Evolutionary conservation across 2,329 filamentous ascomycete genomes (phyloP).

Genomic region (Lecanoromycetidae sp.): DNA sequence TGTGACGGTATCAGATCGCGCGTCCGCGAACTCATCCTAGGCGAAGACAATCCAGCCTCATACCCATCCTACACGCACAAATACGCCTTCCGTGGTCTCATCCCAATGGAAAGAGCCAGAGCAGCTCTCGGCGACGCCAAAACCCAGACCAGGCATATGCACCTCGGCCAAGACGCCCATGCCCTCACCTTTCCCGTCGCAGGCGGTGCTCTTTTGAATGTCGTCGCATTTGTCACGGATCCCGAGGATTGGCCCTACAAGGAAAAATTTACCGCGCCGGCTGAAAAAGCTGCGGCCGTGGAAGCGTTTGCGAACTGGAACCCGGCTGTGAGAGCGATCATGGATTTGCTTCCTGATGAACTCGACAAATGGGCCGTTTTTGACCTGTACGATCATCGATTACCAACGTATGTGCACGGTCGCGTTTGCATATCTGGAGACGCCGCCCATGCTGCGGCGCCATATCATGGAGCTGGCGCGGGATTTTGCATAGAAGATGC

Average conservation of each 20-base stretch:
- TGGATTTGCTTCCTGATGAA: conserved; percentile 36
- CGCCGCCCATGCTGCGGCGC: conserved; percentile 23
- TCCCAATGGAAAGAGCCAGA: conserved; percentile 46
- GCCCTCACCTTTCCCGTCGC: conserved; percentile 19
- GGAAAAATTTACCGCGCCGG: conserved; percentile 19
- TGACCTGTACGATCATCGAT: conserved; percentile 35
- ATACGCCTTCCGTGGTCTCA: conserved; percentile 50
- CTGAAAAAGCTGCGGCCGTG: conserved; percentile 31
- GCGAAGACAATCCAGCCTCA: conserved; percentile 21
- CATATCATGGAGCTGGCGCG: conserved; percentile 23
- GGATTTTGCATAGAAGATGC: conserved; percentile 23
- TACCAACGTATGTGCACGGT: conserved; percentile 33
- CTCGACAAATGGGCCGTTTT: conserved; percentile 47
- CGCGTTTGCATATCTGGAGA: conserved; percentile 30
- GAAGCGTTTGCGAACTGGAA: conserved; percentile 34
- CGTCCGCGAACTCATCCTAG: conserved; percentile 20
- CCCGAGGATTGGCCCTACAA: conserved; percentile 21
- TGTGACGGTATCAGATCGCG: conserved; percentile 19
- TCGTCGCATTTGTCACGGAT: conserved; percentile 25
- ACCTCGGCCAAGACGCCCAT: conserved; percentile 39
- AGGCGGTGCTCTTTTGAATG: conserved; percentile 19
- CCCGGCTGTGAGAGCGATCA: conserved; percentile 26
- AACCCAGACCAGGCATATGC: conserved; percentile 40
- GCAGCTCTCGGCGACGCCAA: conserved; percentile 38
- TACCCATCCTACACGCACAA: conserved; percentile 43